Base-by-base conservation (phyloP, 371 early-diverging fungal species). In the Mucor plumbeus region DNA sequence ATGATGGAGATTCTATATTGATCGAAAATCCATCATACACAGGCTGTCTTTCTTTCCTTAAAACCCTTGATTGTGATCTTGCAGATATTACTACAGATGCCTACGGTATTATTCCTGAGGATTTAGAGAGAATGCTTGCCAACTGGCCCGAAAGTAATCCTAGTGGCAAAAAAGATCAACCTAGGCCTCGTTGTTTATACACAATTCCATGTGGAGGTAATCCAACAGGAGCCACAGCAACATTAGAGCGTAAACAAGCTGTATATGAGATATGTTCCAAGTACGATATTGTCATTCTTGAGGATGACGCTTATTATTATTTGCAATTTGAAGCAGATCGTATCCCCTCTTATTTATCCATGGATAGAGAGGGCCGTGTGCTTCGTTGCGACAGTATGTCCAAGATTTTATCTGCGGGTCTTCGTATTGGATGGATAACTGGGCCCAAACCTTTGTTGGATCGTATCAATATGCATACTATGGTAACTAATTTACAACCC, bases 271-370 rank as follows among this genome's bases (percentile, higher is more conserved):
- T 93, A 53, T 84, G 85, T 8, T 70, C 70, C 44, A 72, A 84
- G 65, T 84, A 88, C 60, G 80, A 91, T 65, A 50, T 94, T 1
- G 41, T 92, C 21, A 88, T 92, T 36, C 65, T 92, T 13, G 92
- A 92, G 75, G 94, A 94, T 64, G 94, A 94, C 66, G 92, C 94
- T 10, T 94, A 92, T 60, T 92, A 90, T 60, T 92, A 87, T 62
- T 73, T 94, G 19, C 91, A 91, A 70, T 72, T 68, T 40, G 38
- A 35, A 13, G 21, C 31, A 26, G 48, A 68, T 11, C 80, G 84
- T 10, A 69, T 80, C 0, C 87, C 90, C 0, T 88, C 88, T 7
- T 95, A 92, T 74, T 80, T 93, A 14, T 91, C 92, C 2, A 74
- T 95, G 75, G 94, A 94, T 80, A 76, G 70, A 0, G 92, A 94